Conservation (phyloP, 2,329 filamentous ascomycete genomes). For the Cryphonectria naterciae region DNA sequence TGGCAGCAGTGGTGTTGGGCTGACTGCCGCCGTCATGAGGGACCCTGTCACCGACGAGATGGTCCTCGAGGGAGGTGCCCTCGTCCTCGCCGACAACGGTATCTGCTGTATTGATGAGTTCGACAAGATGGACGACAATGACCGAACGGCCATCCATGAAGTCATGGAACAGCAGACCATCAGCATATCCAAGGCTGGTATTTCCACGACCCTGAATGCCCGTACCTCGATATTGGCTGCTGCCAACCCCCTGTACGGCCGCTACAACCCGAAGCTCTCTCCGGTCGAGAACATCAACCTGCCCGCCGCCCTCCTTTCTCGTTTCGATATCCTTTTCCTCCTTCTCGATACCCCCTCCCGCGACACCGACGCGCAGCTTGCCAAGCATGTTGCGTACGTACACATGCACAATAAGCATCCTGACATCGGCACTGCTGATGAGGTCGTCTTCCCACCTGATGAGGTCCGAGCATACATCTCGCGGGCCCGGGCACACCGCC, state of each 20-base stretch:
- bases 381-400: constrained; percentile 92
- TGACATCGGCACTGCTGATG: constrained; percentile 60
- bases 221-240: constrained; percentile 94
- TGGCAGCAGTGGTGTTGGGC: constrained; percentile 79
- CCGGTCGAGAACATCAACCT: constrained; percentile 99
- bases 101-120: constrained; percentile 89
- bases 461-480: constrained; percentile 97
- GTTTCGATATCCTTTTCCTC: constrained; percentile 96
- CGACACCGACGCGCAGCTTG: constrained; percentile 89
- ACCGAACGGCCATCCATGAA: constrained; percentile 82
- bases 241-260: constrained; percentile 94
- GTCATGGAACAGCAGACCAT: constrained; percentile 90
- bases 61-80: constrained; percentile 79
- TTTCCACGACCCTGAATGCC: constrained; percentile 83
- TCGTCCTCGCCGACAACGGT: constrained; percentile 80
- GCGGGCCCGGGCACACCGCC: constrained; percentile 86
- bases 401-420: constrained; percentile 97
- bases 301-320: constrained; percentile 91
- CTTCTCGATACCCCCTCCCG: constrained; percentile 92
- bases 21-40: constrained; percentile 82
- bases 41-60: constrained; percentile 84
- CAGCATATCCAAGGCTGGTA: constrained; percentile 77
- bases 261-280: constrained; percentile 96
- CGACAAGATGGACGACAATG: constrained; percentile 87
- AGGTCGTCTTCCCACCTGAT: constrained; percentile 83